Percentiles rank a stretch among this genome's conserved stretches.
Conservation (phyloP, 2,329 filamentous ascomycete species). For the Colletotrichum neosansevieriae region DNA sequence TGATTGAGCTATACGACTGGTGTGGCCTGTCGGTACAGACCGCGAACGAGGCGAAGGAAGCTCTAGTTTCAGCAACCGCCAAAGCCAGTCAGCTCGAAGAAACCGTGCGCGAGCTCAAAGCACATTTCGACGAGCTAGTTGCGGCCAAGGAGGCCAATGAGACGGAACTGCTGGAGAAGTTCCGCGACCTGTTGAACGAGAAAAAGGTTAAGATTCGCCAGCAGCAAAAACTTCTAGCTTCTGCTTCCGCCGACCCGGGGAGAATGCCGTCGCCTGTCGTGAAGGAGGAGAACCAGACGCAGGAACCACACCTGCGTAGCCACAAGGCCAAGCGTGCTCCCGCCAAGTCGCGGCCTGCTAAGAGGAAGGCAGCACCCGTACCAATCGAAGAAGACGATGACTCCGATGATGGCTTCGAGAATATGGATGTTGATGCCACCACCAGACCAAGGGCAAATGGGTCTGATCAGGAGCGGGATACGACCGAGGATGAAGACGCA, state of each 20-base stretch:
- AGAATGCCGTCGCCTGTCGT: constrained; percentile 60
- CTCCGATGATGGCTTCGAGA: constrained; percentile 61
- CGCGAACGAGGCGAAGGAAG: constrained; percentile 57
- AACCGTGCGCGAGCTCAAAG: constrained; percentile 68
- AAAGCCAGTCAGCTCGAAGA: constrained; percentile 63
- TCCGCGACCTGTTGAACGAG: constrained; percentile 77
- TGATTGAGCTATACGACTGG: constrained; percentile 78
- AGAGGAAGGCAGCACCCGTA: constrained; percentile 60
- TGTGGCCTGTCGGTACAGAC: constrained; percentile 69
- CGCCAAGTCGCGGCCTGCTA: constrained; percentile 57
- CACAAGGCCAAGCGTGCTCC: constrained; percentile 43
- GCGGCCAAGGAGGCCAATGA: constrained; percentile 76
- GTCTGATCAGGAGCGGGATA: constrained; percentile 52
- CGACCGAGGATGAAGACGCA: constrained; percentile 53
- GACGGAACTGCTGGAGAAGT: constrained; percentile 74
- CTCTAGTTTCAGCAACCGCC: constrained; percentile 56
- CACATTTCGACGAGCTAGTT: constrained; percentile 75
- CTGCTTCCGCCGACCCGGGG: constrained; percentile 56
- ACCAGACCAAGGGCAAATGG: constrained; percentile 42
- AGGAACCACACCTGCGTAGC: constrained; percentile 44
- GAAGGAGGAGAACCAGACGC: constrained; percentile 46
- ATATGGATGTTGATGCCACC: constrained; percentile 62
- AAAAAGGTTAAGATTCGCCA: constrained; percentile 85
- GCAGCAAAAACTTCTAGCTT: constrained; percentile 72
- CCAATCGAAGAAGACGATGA: constrained; percentile 53